Evolutionary conservation across 164 flowering plant genomes (phyloP).

Genomic region (Stephania yunnanensis): DNA sequence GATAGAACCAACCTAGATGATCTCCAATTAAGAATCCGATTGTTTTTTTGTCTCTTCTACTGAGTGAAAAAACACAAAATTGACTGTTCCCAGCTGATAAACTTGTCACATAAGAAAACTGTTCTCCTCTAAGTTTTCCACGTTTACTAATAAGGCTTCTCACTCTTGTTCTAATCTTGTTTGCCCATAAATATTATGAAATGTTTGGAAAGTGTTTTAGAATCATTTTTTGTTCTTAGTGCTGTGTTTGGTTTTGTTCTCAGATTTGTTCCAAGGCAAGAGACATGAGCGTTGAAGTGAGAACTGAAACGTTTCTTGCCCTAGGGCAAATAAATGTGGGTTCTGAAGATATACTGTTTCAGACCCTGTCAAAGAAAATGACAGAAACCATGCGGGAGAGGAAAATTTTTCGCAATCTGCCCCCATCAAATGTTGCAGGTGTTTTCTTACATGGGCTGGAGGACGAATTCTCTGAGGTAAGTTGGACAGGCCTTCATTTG

Average conservation of each 20-base stretch:
- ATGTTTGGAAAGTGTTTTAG: neutral
- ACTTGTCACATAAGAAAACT: too few relatives aligned
- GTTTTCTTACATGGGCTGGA: conserved; percentile 86
- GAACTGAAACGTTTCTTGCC: conserved; percentile 61
- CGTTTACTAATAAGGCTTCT: neutral
- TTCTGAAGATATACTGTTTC: conserved; percentile 59
- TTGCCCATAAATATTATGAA: neutral
- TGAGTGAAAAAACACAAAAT: neutral
- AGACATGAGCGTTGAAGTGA: conserved; percentile 71
- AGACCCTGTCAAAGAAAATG: conserved; percentile 64
- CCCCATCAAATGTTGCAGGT: conserved; percentile 58
- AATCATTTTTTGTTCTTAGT: neutral
- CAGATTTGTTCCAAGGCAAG: conserved; percentile 77
- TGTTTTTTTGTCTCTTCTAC: too few relatives aligned
- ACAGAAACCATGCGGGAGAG: conserved; percentile 33
- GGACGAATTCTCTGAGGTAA: conserved; percentile 85
- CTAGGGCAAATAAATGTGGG: conserved; percentile 53
- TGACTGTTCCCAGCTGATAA: neutral
- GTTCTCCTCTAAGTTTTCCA: too few relatives aligned
- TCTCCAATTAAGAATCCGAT: too few relatives aligned
- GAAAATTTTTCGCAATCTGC: conserved; percentile 21
- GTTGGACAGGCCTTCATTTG: neutral
- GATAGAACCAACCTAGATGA: neutral
- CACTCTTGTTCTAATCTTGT: neutral
- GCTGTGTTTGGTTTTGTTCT: conserved; percentile 12